Evolutionary conservation across 257 asterid species (phyloP), one percentile per base, ranked within the genome.

Genomic region (Lithospermum erythrorhizon): DNA sequence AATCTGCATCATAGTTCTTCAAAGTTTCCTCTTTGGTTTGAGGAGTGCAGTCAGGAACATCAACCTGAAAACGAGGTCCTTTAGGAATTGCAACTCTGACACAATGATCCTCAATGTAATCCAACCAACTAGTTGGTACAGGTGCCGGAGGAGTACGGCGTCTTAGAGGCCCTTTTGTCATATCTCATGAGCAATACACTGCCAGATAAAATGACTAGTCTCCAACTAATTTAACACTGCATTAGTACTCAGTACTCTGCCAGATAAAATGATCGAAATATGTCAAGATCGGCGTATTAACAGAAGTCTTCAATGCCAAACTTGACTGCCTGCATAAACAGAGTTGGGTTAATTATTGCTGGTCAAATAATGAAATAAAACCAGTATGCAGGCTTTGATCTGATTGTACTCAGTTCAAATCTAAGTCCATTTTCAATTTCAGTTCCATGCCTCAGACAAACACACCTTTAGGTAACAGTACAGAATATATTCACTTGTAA

Each of bases 1-100:
- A 53, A 35, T 73, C 68, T 21, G 75, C 49, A 41, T 41, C 17
- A 41, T 41, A 41, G 18, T 41, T 41, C 49, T 13, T 41, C 49
- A 41, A 14, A 41, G 49, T 41, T 41, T 41, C 49, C 49, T 41
- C 49, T 41, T 41, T 41, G 5, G 49, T 41, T 41, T 41, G 49
- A 13, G 49, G 49, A 41, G 18, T 41, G 18, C 5, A 41, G 18
- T 41, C 49, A 41, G 49, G 49, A 41, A 41, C 4, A 41, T 41
- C 49, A 13, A 11, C 49, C 49, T 41, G 49, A 41, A 41, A 41
- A 41, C 49, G 49, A 41, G 49, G 49, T 13, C 49, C 49, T 41
- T 13, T 41, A 41, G 49, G 49, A 41, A 41, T 3, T 41, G 17
- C 18, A 8, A 41, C 17, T 41, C 18, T 41, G 4, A 2, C 5